Percentiles rank a stretch among this genome's conserved stretches.
These are phyloP conservation scores for Magnolia kwangsiensis DNA, from an alignment of 164 flowering plant genomes.

Conservation along the genomic window DNA sequence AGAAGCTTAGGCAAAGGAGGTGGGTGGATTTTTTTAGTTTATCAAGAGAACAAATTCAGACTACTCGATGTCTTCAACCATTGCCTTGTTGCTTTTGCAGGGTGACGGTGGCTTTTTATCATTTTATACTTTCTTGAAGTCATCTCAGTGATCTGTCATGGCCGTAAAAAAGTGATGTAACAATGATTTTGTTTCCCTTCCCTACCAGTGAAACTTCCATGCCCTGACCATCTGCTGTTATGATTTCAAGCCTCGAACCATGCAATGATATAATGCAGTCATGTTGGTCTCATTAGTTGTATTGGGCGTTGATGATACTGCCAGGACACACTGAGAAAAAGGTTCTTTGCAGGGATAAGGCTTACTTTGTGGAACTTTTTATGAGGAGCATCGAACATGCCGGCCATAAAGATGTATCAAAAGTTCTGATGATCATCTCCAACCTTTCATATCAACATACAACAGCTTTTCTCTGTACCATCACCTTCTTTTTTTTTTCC, in stretches of 20 bases:
- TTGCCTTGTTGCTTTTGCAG: not conserved
- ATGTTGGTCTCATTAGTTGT: not conserved
- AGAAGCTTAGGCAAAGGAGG: not conserved
- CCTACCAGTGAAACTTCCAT: conserved; percentile 4
- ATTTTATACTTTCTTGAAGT: not conserved
- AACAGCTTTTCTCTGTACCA: not conserved
- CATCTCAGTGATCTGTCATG: not conserved
- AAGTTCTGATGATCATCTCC: conserved; percentile 36
- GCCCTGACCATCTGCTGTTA: not conserved
- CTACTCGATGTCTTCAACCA: not conserved
- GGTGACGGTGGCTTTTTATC: not conserved
- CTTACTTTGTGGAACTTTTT: conserved; percentile 81
- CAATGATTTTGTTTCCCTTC: conserved; percentile 1
- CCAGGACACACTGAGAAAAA: not conserved
- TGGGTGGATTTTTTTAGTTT: not conserved
- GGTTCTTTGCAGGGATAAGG: conserved; percentile 64
- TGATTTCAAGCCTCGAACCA: conserved; percentile 5
- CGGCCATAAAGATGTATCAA: conserved; percentile 95
- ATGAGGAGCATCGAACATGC: conserved; percentile 80
- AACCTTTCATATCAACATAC: not conserved
- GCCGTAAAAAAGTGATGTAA: not conserved
- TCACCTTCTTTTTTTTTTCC: no score
- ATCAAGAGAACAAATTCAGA: not conserved
- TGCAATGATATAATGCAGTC: conserved; percentile 5
- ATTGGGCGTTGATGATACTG: not conserved